These are phyloP conservation scores for Coemansia sp. DNA, from an alignment of 192 early-diverging fungal species.

Conservation along the genomic window DNA sequence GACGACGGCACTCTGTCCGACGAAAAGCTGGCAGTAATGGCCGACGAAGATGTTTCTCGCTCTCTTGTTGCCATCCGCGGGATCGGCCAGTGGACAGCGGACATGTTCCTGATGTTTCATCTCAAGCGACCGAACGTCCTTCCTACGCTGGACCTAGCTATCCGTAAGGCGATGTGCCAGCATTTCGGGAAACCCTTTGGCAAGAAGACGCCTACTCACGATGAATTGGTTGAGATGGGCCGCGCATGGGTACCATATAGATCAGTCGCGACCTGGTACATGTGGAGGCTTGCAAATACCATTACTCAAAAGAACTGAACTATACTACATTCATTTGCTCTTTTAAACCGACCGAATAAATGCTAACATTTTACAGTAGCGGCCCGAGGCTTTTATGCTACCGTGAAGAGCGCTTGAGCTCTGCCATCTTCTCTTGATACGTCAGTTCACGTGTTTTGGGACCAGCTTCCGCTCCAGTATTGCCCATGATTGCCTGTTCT, in stretches of 20 bases:
- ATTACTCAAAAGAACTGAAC: constrained; percentile 44
- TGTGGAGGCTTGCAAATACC: constrained; percentile 57
- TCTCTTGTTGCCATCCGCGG: constrained; percentile 60
- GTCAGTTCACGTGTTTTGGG: constrained; percentile 4
- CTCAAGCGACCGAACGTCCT: constrained; percentile 68
- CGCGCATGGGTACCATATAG: constrained; percentile 66
- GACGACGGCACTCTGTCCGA: constrained; percentile 54
- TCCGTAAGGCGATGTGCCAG: constrained; percentile 63
- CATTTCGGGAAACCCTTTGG: constrained; percentile 60
- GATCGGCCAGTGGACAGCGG: constrained; percentile 69
- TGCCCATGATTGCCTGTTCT: constrained; percentile 7
- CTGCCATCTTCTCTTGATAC: constrained; percentile 47
- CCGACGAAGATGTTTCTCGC: constrained; percentile 58
- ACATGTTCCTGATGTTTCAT: constrained; percentile 77
- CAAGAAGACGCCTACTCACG: constrained; percentile 51
- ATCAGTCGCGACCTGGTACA: constrained; percentile 64
- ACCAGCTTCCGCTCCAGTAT: too few relatives aligned
- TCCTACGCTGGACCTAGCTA: constrained; percentile 63
- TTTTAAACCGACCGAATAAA: too few relatives aligned
- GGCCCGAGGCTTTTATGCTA: neutral
- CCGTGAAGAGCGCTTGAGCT: constrained; percentile 29
- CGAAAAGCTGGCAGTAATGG: constrained; percentile 51
- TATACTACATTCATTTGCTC: constrained; percentile 2
- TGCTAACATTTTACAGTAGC: neutral
- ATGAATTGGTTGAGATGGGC: constrained; percentile 58